Evolutionary conservation across 1,284 basidiomycete species (phyloP).

Genomic region (Marasmius tenuissimus): DNA sequence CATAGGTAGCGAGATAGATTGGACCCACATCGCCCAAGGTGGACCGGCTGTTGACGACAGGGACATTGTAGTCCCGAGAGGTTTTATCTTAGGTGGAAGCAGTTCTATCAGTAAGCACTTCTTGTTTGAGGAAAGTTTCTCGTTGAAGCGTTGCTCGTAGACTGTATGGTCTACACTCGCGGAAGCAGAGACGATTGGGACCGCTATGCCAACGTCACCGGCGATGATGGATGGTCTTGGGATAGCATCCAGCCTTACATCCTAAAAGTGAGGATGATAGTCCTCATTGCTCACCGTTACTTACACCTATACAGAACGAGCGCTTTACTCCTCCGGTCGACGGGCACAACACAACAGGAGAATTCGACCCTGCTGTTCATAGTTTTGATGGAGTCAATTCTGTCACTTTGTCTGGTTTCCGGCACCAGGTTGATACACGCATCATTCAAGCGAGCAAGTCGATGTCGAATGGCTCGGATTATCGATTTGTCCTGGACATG

Average conservation of each 20-base stretch:
- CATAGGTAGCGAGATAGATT: constrained; percentile 25
- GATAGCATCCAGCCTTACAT: constrained; percentile 33
- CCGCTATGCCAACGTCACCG: constrained; percentile 33
- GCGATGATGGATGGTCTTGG: constrained; percentile 43
- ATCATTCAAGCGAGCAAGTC: constrained; percentile 16
- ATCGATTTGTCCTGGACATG: constrained; percentile 31
- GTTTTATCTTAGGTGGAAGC: constrained; percentile 36
- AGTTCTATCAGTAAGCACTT: constrained; percentile 35
- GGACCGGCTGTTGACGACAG: constrained; percentile 31
- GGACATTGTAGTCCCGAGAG: constrained; percentile 27
- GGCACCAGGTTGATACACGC: constrained; percentile 21
- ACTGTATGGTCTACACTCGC: constrained; percentile 40
- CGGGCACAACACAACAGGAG: constrained; percentile 17
- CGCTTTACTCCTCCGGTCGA: constrained; percentile 15
- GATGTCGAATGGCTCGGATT: constrained; percentile 13
- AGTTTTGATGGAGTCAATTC: constrained; percentile 26
- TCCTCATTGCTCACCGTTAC: background rate
- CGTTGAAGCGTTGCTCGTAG: constrained; percentile 19
- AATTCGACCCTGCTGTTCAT: constrained; percentile 21
- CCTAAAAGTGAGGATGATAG: constrained; percentile 24
- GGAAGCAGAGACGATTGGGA: constrained; percentile 41
- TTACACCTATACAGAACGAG: constrained; percentile 15
- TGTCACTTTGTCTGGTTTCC: constrained; percentile 28
- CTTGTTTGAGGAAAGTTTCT: background rate
- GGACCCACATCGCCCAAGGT: constrained; percentile 29